Conservation (phyloP, 139 green algal species). For the Microglena sp. region DNA sequence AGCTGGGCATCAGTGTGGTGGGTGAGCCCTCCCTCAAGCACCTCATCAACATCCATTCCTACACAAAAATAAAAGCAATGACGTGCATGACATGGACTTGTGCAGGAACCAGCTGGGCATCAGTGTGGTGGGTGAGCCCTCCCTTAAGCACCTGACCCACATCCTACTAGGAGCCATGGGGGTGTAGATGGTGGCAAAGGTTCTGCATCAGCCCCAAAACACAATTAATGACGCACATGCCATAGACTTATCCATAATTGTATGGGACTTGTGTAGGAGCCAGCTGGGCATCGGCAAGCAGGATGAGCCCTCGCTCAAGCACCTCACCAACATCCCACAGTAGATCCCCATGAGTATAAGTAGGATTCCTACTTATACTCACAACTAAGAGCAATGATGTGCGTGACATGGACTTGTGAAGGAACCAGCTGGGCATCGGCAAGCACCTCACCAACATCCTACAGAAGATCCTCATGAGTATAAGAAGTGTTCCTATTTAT, state of each 20-base stretch:
- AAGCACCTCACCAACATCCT: not conserved
- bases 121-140: not conserved
- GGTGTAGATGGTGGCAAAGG: too few relatives aligned
- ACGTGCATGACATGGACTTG: not conserved
- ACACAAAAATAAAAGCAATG: too few relatives aligned
- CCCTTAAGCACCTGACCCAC: not conserved
- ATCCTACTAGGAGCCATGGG: too few relatives aligned
- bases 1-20: not conserved
- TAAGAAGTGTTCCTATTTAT: too few relatives aligned
- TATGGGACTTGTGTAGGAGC: not conserved
- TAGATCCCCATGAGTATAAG: not conserved
- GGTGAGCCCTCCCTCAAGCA: not conserved
- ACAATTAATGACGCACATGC: too few relatives aligned
- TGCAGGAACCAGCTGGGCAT: not conserved
- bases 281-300: not conserved
- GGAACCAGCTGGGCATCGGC: not conserved
- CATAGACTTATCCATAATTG: too few relatives aligned
- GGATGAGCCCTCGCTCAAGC: not conserved
- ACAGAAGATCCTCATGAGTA: too few relatives aligned
- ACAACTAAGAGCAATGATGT: too few relatives aligned
- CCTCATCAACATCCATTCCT: not conserved
- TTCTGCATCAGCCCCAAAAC: too few relatives aligned
- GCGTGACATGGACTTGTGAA: not conserved
- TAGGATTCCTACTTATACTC: not conserved
- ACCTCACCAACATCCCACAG: not conserved